A percentile compares a stretch with the other conserved stretches of the same genome.
Evolutionary conservation across 306 rosid species (phyloP).

Genomic region (Boehmeria nivea): DNA sequence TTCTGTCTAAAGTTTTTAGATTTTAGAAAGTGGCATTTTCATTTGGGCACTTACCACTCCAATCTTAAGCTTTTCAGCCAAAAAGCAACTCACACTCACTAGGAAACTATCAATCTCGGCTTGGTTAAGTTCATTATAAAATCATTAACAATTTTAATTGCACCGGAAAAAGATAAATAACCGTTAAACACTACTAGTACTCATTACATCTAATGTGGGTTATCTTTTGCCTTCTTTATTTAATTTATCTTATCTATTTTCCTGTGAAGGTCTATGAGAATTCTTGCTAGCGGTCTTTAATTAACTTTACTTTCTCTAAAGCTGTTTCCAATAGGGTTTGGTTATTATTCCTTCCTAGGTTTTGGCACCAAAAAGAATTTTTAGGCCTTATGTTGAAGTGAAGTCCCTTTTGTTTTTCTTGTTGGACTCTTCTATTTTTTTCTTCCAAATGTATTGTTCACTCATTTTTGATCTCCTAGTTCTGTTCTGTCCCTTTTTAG

Average conservation of each 20-base stretch:
- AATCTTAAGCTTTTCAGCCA: not conserved
- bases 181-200: not conserved
- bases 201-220: not conserved
- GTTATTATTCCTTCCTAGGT: not conserved
- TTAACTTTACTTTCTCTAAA: not conserved
- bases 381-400: not conserved
- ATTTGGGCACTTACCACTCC: not conserved
- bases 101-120: too few species aligned
- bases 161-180: not conserved
- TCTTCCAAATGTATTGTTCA: not conserved
- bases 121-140: too few species aligned
- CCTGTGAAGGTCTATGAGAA: not conserved
- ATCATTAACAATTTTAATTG: too few species aligned
- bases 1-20: not conserved
- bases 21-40: not conserved
- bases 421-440: not conserved
- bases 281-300: not conserved
- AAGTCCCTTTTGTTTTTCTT: not conserved
- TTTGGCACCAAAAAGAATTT: not conserved
- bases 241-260: not conserved
- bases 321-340: not conserved
- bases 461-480: conserved; percentile 1
- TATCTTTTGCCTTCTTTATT: not conserved
- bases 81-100: too few species aligned
- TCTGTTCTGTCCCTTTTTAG: not conserved